These are phyloP conservation scores for Xylaria venustula DNA, from an alignment of 495 filamentous ascomycete species.

Conservation along the genomic window DNA sequence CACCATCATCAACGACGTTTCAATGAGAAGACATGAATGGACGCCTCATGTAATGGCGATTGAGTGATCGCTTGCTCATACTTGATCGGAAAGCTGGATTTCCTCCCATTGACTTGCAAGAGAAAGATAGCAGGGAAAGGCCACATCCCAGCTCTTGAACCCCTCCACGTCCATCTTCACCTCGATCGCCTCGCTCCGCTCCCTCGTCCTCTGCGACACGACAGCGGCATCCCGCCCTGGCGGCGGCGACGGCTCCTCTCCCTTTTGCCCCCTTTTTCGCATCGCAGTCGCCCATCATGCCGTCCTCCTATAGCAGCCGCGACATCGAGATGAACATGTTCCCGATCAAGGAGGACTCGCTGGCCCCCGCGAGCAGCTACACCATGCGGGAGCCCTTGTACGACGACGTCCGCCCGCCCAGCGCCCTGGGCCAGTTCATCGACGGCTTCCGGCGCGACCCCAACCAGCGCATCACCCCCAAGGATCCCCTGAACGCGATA, in stretches of 20 bases:
- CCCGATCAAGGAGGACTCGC: conserved; percentile 38
- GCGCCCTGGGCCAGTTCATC: conserved; percentile 51
- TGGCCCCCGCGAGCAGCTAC: conserved; percentile 38
- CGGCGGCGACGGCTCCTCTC: conserved; percentile 8
- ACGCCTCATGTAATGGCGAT: too few species aligned
- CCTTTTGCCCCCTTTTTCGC: background rate
- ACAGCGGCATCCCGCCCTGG: conserved; percentile 5
- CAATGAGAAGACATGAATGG: too few species aligned
- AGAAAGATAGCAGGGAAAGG: background rate
- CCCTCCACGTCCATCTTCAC: background rate
- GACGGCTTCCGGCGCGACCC: conserved; percentile 86
- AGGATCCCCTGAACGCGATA: conserved; percentile 52
- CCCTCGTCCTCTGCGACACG: background rate
- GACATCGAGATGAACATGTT: conserved; percentile 38
- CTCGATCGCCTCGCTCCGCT: background rate
- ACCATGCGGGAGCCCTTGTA: conserved; percentile 40
- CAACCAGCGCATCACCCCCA: conserved; percentile 58
- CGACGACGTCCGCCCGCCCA: conserved; percentile 23
- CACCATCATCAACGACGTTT: too few species aligned
- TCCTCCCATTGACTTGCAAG: background rate
- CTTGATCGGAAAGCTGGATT: background rate
- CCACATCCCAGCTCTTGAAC: background rate
- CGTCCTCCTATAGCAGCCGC: conserved; percentile 24
- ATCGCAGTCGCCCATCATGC: conserved; percentile 19
- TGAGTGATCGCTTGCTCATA: too few species aligned